Base-by-base conservation (phyloP, 2,329 filamentous ascomycete species). In the Aspergillus fumigatiaffinis region DNA sequence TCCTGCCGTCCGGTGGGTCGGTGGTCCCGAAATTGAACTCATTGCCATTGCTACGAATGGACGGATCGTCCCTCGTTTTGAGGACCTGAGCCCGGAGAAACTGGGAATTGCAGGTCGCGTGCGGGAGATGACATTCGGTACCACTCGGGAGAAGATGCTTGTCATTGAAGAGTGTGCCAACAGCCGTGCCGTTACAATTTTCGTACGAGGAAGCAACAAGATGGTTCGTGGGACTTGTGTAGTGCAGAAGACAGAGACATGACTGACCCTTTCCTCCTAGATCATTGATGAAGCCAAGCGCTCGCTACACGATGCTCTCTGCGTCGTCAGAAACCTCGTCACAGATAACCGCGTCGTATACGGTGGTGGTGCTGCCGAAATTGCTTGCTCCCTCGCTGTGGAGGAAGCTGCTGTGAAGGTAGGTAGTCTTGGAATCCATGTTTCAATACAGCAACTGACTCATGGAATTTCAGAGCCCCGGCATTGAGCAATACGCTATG, bases 161-260 rank as follows among this genome's bases (percentile, higher is more conserved):
- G 91, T 99, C 56, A 99, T 99, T 68, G 95, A 99, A 79, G 94
- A 99, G 79, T 99, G 94, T 73, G 94, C 95, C 71, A 99, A 99
- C 80, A 96, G 91, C 57, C 84, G 94, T 69, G 94, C 94, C 48
- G 95, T 99, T 59, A 99, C 94, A 2, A 87, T 96, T 55, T 99
- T 99, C 76, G 90, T 99, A 59, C 85, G 94, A 70, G 94, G 94
- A 70, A 96, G 92, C 82, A 99, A 99, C 85, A 99, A 97, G 84
- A 99, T 99, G 94, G 91, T 93, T 77, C 72, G 83, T 76, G 50
- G 41, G 55, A 25, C 32, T 14, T 9, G 4, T 46, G n/a, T 3
- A 46, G 46, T 21, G 8, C 48, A 29, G 14, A 29, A 21, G 50
- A 41, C 26, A 20, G 20, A 35, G 44, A 21, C 14, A 54, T n/a